Base-by-base conservation (phyloP, 106 monocot species). In the Platanthera zijinensis region DNA sequence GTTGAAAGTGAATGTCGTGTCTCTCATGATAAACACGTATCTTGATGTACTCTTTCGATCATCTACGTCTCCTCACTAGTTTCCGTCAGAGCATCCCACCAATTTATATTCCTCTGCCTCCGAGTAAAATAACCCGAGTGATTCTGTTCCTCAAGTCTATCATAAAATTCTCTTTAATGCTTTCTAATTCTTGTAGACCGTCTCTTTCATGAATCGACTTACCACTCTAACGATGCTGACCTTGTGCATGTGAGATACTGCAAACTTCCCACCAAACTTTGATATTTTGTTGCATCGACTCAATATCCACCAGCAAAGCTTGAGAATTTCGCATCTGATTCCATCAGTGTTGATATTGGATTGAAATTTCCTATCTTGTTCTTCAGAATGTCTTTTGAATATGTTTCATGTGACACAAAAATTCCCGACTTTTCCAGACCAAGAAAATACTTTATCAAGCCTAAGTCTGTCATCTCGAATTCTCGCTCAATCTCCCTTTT, bases 391-490 rank as follows among this genome's bases (percentile, higher is more conserved):
- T 57, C 17, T 25, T 32, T 57, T 57, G 57, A 47, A 19, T 70
- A 79, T 61, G 45, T 8, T 46, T 66, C 30, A 19, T 64, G 68
- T 45, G 14, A 19, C 50, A 67, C 25, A 48, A 75, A 75, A 22
- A 53, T 49, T 53, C 17, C 52, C 13, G 25, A 12, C 17, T 74
- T 50, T 13, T 80, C 74, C 11, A 80, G 69, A 2, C 75, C 75
- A n/a, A 66, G 53, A 54, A 67, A 75, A 61, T 80, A 69, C 11
- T 48, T 30, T 46, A 76, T 39, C 9, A 75, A 14, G 3, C 71
- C 57, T 3, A 82, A 2, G 39, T 76, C 71, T 17, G 15, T 82
- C 71, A 76, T 82, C 17, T 82, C 81, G 18, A 70, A 82, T 7
- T 14, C 54, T 13, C 50, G 17, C 10, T 22, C 57, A 48, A 61